These are phyloP conservation scores for Sistotremastrum niveocremeum DNA, from an alignment of 768 basidiomycete genomes.

Conservation along the genomic window DNA sequence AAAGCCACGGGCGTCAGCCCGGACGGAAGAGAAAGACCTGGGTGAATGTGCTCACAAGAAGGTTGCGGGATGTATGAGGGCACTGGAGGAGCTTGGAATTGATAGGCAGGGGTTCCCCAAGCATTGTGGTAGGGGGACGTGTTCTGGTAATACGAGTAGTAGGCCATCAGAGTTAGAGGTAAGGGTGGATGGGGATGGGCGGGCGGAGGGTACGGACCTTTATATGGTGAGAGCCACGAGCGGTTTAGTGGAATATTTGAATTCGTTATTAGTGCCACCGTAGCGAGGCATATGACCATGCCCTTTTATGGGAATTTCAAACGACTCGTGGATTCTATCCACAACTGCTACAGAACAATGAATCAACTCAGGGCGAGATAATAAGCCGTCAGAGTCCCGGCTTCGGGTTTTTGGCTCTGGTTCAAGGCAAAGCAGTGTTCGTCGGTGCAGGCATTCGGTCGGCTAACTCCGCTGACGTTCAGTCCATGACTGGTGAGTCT, in stretches of 20 bases:
- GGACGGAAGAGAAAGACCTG: conserved; percentile 16
- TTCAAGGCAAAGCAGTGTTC: no score
- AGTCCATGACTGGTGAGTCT: conserved; percentile 21
- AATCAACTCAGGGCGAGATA: no score
- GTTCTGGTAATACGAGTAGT: background rate
- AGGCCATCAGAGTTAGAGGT: background rate
- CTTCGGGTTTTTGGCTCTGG: no score
- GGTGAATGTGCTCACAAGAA: conserved; percentile 30
- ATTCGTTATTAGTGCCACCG: no score
- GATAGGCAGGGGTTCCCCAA: conserved; percentile 11
- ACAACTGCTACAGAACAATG: no score
- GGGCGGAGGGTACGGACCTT: conserved; percentile 30
- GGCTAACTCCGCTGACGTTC: no score
- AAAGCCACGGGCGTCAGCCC: conserved; percentile 4
- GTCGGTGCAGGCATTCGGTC: no score
- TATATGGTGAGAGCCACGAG: conserved; percentile 1
- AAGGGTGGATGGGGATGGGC: conserved; percentile 18
- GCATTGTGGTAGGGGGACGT: background rate
- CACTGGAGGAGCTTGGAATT: conserved; percentile 21
- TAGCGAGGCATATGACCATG: no score
- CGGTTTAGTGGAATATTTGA: no score
- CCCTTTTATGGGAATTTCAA: no score
- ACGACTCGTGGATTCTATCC: no score
- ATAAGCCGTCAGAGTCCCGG: no score
- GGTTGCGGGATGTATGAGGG: conserved; percentile 33